phyloP scores from a whole-genome alignment of 441 rosid genomes.

The Mallotus japonicus region DNA sequence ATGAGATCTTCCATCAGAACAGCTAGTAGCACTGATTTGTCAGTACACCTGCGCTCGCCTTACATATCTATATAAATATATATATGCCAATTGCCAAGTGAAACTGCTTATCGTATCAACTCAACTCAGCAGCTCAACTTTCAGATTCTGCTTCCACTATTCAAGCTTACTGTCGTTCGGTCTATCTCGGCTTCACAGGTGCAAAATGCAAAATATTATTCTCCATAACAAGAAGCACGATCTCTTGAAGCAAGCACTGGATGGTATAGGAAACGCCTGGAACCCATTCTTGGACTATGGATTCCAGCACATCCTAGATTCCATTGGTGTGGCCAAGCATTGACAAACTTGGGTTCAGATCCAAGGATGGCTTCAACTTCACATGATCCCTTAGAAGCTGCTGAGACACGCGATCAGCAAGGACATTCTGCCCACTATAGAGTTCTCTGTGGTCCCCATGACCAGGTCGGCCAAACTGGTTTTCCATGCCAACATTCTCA shows the following conservation, averaged over 20 bases:
- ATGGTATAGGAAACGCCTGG: constrained; percentile 16
- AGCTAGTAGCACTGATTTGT: not conserved
- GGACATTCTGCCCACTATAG: constrained; percentile 40
- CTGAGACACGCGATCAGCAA: constrained; percentile 68
- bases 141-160: constrained; percentile 7
- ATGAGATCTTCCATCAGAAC: no score
- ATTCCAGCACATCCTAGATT: constrained; percentile 21
- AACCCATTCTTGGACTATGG: constrained; percentile 5
- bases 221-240: no score
- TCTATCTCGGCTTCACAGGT: not conserved
- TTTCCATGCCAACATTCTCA: constrained; percentile 32
- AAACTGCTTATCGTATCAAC: not conserved
- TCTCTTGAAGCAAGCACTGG: not conserved
- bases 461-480: constrained; percentile 35
- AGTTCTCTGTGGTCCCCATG: constrained; percentile 39
- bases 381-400: constrained; percentile 66
- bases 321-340: constrained; percentile 43
- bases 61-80: not conserved
- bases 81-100: no score
- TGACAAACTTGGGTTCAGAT: constrained; percentile 52
- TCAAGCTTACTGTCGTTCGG: not conserved
- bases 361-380: constrained; percentile 55
- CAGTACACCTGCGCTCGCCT: not conserved
- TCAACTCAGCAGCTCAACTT: not conserved
- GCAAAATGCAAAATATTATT: not conserved